Percentiles rank a stretch among this genome's conserved stretches.
Evolutionary conservation across 1,284 basidiomycete genomes (phyloP).

Genomic region (Sporisorium exsertum): DNA sequence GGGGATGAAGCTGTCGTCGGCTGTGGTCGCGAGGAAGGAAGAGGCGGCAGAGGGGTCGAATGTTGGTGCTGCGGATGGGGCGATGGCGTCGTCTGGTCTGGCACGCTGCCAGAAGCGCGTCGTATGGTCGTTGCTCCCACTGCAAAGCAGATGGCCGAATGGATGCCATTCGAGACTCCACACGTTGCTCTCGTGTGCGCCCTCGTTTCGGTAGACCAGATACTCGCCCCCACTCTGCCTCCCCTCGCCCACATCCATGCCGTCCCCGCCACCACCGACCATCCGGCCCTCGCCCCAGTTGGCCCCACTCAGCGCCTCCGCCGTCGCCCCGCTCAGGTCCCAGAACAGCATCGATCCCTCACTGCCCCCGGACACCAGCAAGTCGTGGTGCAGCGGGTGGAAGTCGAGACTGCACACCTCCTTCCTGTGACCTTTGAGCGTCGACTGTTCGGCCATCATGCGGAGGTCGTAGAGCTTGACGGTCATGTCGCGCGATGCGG

Average conservation of each 20-base stretch:
- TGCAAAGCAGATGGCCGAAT: conserved; percentile 90
- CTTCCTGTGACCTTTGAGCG: conserved; percentile 93
- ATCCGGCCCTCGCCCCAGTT: conserved; percentile 21
- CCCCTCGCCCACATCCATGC: conserved; percentile 41
- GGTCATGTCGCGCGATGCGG: conserved; percentile 91
- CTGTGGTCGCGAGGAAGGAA: conserved; percentile 7
- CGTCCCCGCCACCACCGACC: conserved; percentile 32
- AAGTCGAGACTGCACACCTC: conserved; percentile 96
- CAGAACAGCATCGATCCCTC: conserved; percentile 93
- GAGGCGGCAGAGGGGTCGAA: background rate
- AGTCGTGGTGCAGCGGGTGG: conserved; percentile 89
- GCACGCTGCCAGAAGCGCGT: conserved; percentile 96
- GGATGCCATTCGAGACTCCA: conserved; percentile 97
- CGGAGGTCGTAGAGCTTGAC: conserved; percentile 98
- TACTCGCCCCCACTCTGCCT: conserved; percentile 15
- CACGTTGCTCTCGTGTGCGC: conserved; percentile 96
- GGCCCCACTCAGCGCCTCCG: conserved; percentile 12
- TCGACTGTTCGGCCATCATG: conserved; percentile 91
- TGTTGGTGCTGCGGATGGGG: background rate
- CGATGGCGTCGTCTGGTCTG: conserved; percentile 74
- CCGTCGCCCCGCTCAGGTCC: conserved; percentile 74
- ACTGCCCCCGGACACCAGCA: conserved; percentile 91
- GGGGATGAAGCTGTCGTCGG: conserved; percentile 40
- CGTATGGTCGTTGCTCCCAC: conserved; percentile 94
- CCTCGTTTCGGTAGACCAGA: conserved; percentile 84